Evolutionary conservation across 805 yeast species (phyloP), one percentile per base, ranked within the genome.

Genomic region (Saturnispora zaruensis): DNA sequence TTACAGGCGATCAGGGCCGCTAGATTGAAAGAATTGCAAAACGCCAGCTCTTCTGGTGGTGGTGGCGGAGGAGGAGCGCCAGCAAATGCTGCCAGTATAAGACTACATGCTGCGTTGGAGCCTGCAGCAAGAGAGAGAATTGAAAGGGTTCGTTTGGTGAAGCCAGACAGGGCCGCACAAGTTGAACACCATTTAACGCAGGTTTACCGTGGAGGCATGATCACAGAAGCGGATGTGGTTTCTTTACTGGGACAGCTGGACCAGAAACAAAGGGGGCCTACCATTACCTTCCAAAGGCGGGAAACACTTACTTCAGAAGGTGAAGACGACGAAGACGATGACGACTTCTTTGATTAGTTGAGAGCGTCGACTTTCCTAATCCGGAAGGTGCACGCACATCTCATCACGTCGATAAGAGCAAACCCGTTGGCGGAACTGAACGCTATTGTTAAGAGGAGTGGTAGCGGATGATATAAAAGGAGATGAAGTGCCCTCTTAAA

Each of bases 1-100:
- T 71, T 91, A 52, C 81, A 83, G 57, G 96, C 96, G 30, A 86
- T 91, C 55, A 78, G 98, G 58, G 88, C 87, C 42, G 97, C 97
- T n/a, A 78, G 98, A 57, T 67, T 91, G 58, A 82, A 84, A 23
- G 96, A 91, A 66, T 71, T 91, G 54, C 95, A 86, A 64, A 72
- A 76, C 49, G 44, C 28, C 28, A 25, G 16, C 20, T 36, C 40
- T 2, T 36, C 40, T 18, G 23, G 23, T 18, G 40, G 40, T 18
- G 40, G n/a, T n/a, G n/a, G n/a, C n/a, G n/a, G n/a, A n/a, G n/a
- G n/a, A n/a, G n/a, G 40, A 20, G 13, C 40, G 7, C 11, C 23
- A 34, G 30, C 40, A 24, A 59, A 54, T 38, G 58, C 14, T 5
- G 32, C 25, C 57, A 13, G 53, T 48, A 49, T 63, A 58, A 46